These are phyloP conservation scores for Micractinium sp. DNA, from an alignment of 139 green algal genomes.

Conservation along the genomic window DNA sequence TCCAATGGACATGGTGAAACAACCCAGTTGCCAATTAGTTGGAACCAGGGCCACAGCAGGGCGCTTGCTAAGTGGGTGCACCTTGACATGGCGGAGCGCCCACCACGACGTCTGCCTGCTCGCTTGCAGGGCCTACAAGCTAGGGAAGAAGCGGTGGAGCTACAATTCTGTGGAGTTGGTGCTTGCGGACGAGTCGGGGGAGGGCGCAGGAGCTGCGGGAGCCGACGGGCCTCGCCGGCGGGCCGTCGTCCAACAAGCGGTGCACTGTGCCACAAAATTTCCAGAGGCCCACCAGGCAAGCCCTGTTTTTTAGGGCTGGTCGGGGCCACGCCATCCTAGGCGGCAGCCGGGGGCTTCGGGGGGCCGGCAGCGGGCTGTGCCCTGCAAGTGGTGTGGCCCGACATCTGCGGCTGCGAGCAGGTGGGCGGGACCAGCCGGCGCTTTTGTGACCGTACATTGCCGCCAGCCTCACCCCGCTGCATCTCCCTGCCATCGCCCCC, in stretches of 20 bases:
- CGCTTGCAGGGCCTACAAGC: constrained; percentile 63
- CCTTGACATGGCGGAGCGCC: neutral
- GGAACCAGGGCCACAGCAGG: too few relatives aligned
- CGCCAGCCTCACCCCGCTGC: neutral
- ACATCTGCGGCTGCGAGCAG: too few relatives aligned
- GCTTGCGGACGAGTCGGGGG: constrained; percentile 19
- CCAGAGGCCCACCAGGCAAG: constrained; percentile 15
- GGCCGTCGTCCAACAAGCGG: constrained; percentile 34
- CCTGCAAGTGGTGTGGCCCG: too few relatives aligned
- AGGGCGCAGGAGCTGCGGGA: neutral
- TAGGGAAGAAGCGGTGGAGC: constrained; percentile 69
- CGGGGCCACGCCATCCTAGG: neutral
- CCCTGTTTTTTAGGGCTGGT: too few relatives aligned
- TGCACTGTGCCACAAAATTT: neutral
- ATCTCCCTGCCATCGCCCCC: neutral
- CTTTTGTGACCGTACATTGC: too few relatives aligned
- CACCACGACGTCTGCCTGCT: too few relatives aligned
- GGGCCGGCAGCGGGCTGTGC: neutral
- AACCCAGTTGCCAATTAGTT: too few relatives aligned
- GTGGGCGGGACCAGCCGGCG: too few relatives aligned
- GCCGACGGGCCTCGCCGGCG: neutral
- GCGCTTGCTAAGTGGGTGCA: neutral
- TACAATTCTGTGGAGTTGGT: constrained; percentile 64
- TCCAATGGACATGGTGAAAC: too few relatives aligned
- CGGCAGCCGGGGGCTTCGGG: too few relatives aligned